These are phyloP conservation scores for Hyaloscypha hepaticicola DNA, from an alignment of 495 filamentous ascomycete genomes.

Conservation along the genomic window DNA sequence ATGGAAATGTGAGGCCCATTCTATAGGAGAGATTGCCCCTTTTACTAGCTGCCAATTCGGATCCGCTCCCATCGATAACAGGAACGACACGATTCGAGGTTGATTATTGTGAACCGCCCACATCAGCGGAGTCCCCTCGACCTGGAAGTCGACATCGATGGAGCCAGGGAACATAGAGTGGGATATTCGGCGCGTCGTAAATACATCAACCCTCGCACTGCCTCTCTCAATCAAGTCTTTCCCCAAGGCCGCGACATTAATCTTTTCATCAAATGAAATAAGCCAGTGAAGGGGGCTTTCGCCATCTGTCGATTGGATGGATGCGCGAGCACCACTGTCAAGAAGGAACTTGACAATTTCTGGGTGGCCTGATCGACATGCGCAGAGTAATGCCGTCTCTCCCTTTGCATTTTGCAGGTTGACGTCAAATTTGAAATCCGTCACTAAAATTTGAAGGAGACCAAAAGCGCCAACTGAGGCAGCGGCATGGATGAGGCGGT, in stretches of 20 bases:
- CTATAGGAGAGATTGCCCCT: not conserved
- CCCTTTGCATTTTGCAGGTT: not conserved
- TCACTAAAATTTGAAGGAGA: not conserved
- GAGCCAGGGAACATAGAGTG: not conserved
- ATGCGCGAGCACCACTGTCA: not conserved
- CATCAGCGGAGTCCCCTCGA: not conserved
- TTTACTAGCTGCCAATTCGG: not conserved
- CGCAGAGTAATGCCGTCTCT: slow-evolving; percentile 1
- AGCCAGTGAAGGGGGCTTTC: not conserved
- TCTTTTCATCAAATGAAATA: slow-evolving; percentile 1
- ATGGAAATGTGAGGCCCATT: not conserved
- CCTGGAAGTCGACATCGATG: slow-evolving; percentile 4
- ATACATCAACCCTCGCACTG: not conserved
- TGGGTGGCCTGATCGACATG: not conserved
- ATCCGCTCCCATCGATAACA: not conserved
- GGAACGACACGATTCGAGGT: not conserved
- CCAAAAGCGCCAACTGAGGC: not conserved
- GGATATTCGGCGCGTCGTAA: not conserved
- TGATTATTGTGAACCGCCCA: slow-evolving; percentile 4
- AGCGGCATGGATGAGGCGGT: not conserved
- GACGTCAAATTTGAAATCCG: not conserved
- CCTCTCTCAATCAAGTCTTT: slow-evolving; percentile 3
- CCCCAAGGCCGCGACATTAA: not conserved
- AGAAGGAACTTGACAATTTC: slow-evolving; percentile 3
- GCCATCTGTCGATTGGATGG: not conserved